phyloP scores from a whole-genome alignment of 345 rosid species.

The Laguncularia racemosa region DNA sequence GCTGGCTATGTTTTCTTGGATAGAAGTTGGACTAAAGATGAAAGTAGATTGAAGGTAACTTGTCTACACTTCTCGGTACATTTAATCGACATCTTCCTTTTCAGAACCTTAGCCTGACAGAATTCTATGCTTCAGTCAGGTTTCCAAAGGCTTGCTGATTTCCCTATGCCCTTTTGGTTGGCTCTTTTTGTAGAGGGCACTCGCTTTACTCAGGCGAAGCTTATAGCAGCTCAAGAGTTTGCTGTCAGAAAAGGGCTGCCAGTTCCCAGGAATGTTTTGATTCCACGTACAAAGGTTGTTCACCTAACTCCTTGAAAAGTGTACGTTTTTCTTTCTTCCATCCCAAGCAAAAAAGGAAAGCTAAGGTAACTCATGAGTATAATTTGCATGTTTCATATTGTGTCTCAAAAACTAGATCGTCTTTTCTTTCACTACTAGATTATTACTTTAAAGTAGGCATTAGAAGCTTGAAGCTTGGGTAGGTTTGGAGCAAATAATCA shows the following conservation, averaged over 20 bases:
- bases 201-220: constrained; percentile 88
- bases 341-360: neutral
- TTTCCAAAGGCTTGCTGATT: constrained; percentile 62
- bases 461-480: neutral
- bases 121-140: constrained; percentile 65
- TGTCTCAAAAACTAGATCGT: no score
- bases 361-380: no score
- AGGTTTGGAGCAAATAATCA: neutral
- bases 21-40: constrained; percentile 90
- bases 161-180: constrained; percentile 91
- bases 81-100: neutral
- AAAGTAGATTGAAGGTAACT: constrained; percentile 55
- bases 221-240: constrained; percentile 84
- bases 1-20: constrained; percentile 82
- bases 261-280: constrained; percentile 77
- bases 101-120: constrained; percentile 6
- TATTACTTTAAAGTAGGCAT: no score
- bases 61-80: neutral
- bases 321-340: neutral
- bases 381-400: no score
- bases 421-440: no score
- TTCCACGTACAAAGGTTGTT: constrained; percentile 89
- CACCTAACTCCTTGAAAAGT: constrained; percentile 3
- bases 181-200: constrained; percentile 99
- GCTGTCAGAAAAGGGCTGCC: constrained; percentile 81